Base-by-base conservation (phyloP, 2,329 filamentous ascomycete genomes). In the Fusarium sp. region DNA sequence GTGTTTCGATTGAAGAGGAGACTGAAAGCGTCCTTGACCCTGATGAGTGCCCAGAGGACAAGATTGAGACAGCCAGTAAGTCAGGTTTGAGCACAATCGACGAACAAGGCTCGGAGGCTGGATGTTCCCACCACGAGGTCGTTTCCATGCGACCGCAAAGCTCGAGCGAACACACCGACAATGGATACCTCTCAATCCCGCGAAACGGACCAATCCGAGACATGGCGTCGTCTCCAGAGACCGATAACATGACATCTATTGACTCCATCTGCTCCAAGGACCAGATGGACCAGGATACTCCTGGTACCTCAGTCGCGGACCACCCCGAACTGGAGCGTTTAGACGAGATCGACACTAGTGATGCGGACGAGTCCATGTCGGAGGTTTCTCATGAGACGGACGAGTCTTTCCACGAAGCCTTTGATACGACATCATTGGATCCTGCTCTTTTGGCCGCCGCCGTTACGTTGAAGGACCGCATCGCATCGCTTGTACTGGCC, bases 351-450 rank as follows among this genome's bases (percentile, higher is more conserved):
- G 69, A 73, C 7, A 46, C 35, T 4, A 73, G 64, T n/a, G 71
- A 69, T 9, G 56, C 65, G 3, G 58, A 68, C 6, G 71, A 73
- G 10, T 61, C 67, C 6, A 66, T 71, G 36, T 73, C 70, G 1
- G 42, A 70, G 12, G 20, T 68, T 10, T 66, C 67, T 2, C 55
- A 61, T 8, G 59, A 73, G 38, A 73, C 70, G 22, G 64, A 73
- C 24, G 62, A 73, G 2, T 73, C 71, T 2, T 55, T 73, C 6
- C 55, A 61, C 8, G 70, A 73, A 10, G 70, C 67, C 1, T 73
- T 73, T 31, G 17, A 42, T 11, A 67, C 63, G 3, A 62, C 64
- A 16, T 64, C 64, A 2, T 22, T 73, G 2, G 67, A 73, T 12
- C 20, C 58, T 6, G 17, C n/a, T 10, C 61, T 73, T 14, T 38